Conservation (phyloP, 1,139 yeast genomes). For the Candida gigantensis region DNA sequence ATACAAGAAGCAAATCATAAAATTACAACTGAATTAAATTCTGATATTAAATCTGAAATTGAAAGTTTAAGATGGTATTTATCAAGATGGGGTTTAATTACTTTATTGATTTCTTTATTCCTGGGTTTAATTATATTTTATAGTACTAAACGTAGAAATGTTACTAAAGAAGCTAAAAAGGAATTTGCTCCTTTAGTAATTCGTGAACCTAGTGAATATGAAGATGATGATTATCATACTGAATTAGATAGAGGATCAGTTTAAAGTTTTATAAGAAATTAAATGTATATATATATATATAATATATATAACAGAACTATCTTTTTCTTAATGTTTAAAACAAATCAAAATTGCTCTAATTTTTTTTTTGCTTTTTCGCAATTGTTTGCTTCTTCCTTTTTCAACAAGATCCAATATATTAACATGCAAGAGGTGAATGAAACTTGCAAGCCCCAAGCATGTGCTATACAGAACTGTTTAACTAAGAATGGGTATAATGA, state of each 20-base stretch:
- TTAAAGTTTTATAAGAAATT: too few species aligned
- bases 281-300: too few species aligned
- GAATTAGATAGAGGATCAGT: constrained; percentile 33
- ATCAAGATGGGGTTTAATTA: constrained; percentile 79
- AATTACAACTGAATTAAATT: constrained; percentile 77
- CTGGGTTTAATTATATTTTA: constrained; percentile 47
- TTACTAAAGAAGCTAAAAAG: constrained; percentile 26
- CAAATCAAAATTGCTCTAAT: not conserved
- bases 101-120: constrained; percentile 49
- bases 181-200: constrained; percentile 49
- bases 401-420: not conserved
- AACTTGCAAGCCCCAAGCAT: constrained; percentile 68
- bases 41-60: constrained; percentile 82
- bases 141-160: constrained; percentile 30
- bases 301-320: not conserved
- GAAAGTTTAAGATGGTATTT: constrained; percentile 93
- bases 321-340: constrained; percentile 1
- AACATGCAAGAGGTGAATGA: constrained; percentile 22
- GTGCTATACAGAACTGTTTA: constrained; percentile 69
- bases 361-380: constrained; percentile 3
- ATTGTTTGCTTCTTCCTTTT: too few species aligned
- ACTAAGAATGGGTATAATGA: constrained; percentile 57
- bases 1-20: constrained; percentile 86
- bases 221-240: constrained; percentile 50
- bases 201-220: constrained; percentile 50